A percentile compares a stretch with the other conserved stretches of the same genome.
Evolutionary conservation across 345 rosid species (phyloP).

Genomic region (Dipteronia sinensis): DNA sequence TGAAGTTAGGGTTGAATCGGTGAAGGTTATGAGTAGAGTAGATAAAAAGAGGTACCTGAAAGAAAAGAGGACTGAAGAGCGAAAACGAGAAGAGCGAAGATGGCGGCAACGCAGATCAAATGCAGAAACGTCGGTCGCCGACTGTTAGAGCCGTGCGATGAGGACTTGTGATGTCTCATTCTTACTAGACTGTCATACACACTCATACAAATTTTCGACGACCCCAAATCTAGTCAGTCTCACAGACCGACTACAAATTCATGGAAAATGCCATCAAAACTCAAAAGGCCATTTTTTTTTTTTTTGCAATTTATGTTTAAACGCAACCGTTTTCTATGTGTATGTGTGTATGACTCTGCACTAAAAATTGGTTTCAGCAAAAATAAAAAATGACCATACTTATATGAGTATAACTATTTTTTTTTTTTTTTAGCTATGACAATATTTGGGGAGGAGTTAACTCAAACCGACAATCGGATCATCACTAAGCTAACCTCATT

Average conservation of each 20-base stretch:
- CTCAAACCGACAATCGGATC: too few species aligned
- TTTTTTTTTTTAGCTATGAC: too few species aligned
- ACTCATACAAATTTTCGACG: background rate
- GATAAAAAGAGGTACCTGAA: conserved; percentile 42
- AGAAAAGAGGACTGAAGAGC: conserved; percentile 66
- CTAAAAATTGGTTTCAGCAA: too few species aligned
- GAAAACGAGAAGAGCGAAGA: conserved; percentile 64
- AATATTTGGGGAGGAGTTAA: too few species aligned
- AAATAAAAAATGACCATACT: too few species aligned
- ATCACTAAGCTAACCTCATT: too few species aligned
- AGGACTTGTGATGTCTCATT: conserved; percentile 49
- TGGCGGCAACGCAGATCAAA: conserved; percentile 51
- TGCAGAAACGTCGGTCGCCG: conserved; percentile 56
- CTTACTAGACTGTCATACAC: background rate
- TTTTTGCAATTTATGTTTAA: too few species aligned
- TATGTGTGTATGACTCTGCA: too few species aligned
- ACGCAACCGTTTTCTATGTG: too few species aligned
- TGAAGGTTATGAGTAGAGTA: background rate
- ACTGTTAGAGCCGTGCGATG: conserved; percentile 35
- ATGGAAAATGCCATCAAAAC: conserved; percentile 2
- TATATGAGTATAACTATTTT: too few species aligned
- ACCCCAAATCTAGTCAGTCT: background rate
- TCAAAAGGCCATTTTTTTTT: too few species aligned
- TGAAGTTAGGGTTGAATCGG: background rate
- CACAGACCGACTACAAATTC: background rate